Evolutionary conservation across 257 asterid species (phyloP), one percentile per base, ranked within the genome.

Genomic region (Rubia yunnanensis): DNA sequence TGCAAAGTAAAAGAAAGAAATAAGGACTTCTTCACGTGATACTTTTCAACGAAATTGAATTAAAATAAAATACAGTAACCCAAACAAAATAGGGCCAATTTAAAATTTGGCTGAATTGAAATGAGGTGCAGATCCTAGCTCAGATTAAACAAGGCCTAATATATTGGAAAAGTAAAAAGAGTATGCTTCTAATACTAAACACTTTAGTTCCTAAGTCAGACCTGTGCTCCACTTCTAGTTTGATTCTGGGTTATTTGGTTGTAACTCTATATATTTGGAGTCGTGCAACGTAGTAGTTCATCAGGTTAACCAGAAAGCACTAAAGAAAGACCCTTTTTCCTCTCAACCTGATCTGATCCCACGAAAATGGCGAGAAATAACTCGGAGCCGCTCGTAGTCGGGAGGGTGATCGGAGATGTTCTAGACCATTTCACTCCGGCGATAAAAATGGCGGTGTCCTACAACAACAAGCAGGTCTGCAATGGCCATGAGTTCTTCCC

Each of bases 391-490:
- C 84, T 91, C 18, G 73, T 79, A 17, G 77, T 91, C 18, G 94
- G 96, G 14, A 79, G 92, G 79, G 98, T 91, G 76, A 69, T 88
- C 14, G 96, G 98, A 8, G 98, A 91, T 73, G 95, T 88, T 23
- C 76, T 91, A 0, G 88, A 91, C 31, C 41, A 66, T 31, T 91
- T 88, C 85, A 76, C 44, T 44, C 80, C 91, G 14, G 72, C 75
- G 1, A 55, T 77, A 1, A 78, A 76, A 34, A 82, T 86, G 83
- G 46, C 66, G 1, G 83, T 86, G 0, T 66, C 74, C 20, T 91
- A 80, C 65, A 82, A 73, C 52, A 79, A 75, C 44, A 78, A 76
- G 70, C 86, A 80, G 67, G 91, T 91, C 0, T 75, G 74, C 78
- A 91, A 91, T 57, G 96, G 97, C 4, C 80, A 78, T 44, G 96